These are phyloP conservation scores for Salix purpurea DNA, from an alignment of 345 rosid genomes.

Conservation along the genomic window DNA sequence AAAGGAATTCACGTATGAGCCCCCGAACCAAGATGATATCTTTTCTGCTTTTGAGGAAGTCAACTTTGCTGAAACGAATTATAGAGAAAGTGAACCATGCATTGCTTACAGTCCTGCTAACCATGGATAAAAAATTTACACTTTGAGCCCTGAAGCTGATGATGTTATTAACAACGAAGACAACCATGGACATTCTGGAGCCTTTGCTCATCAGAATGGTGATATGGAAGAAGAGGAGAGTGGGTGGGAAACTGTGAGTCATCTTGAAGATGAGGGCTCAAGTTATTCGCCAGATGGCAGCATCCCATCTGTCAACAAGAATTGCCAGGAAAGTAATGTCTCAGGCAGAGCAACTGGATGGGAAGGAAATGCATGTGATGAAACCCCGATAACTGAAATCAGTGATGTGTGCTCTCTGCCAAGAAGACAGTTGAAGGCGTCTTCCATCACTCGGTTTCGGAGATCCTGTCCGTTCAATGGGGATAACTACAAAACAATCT, in stretches of 20 bases:
- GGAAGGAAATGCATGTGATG: conserved; percentile 53
- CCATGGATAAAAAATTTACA: conserved; percentile 46
- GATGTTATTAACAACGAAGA: conserved; percentile 26
- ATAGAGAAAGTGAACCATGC: conserved; percentile 41
- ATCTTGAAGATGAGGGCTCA: conserved; percentile 74
- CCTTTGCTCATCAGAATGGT: conserved; percentile 37
- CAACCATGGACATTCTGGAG: conserved; percentile 35
- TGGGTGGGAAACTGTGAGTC: conserved; percentile 96
- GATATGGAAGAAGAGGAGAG: conserved; percentile 83
- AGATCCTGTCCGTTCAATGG: conserved; percentile 53
- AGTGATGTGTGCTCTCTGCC: conserved; percentile 61
- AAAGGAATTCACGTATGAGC: conserved; percentile 61
- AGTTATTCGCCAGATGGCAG: conserved; percentile 69
- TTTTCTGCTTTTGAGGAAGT: conserved; percentile 60
- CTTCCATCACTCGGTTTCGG: conserved; percentile 81
- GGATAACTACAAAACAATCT: conserved; percentile 58
- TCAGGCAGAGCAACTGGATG: conserved; percentile 55
- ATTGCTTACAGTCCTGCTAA: conserved; percentile 39
- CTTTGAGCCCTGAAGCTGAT: conserved; percentile 49
- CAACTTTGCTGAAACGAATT: conserved; percentile 37
- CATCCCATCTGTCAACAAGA: conserved; percentile 44
- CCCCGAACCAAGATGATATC: conserved; percentile 58
- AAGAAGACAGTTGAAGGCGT: conserved; percentile 44
- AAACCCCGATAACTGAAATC: conserved; percentile 52
- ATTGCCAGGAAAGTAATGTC: conserved; percentile 39